Percentiles rank a stretch among this genome's conserved stretches.
These are phyloP conservation scores for Leishmania amazonensis DNA, from an alignment of 208 protist species.

Conservation along the genomic window DNA sequence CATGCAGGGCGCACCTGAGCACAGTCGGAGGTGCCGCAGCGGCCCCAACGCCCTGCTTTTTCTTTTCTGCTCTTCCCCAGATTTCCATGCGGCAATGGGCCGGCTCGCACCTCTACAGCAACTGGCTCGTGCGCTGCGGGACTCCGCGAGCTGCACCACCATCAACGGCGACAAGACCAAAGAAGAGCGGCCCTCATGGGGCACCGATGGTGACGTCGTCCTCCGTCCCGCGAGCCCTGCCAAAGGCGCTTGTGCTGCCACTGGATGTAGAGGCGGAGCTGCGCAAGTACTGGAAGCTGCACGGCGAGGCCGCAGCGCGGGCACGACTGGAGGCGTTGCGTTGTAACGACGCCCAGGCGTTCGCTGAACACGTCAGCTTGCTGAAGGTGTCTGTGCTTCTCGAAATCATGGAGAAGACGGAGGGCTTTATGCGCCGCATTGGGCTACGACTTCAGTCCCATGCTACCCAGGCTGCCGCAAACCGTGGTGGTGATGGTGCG, in stretches of 20 bases:
- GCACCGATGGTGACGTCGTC: neutral
- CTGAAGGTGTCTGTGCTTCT: constrained; percentile 59
- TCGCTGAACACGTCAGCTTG: constrained; percentile 48
- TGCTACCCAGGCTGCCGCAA: neutral
- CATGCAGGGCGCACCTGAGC: neutral
- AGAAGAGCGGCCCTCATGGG: neutral
- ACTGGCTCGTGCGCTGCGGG: constrained; percentile 16
- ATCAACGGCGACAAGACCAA: neutral
- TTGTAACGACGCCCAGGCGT: constrained; percentile 49
- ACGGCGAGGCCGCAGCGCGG: constrained; percentile 43
- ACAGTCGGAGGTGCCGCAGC: neutral
- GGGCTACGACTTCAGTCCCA: constrained; percentile 35
- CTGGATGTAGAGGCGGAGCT: constrained; percentile 36
- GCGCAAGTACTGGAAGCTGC: constrained; percentile 42
- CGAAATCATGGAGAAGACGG: constrained; percentile 67
- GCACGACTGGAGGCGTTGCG: constrained; percentile 45
- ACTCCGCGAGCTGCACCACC: neutral
- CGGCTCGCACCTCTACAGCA: constrained; percentile 20
- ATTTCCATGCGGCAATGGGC: constrained; percentile 18
- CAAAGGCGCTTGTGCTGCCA: constrained; percentile 21
- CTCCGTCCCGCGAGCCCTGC: neutral
- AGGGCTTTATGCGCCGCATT: constrained; percentile 64
- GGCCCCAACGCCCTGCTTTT: neutral
- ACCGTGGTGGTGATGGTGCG: neutral
- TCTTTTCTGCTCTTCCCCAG: constrained; percentile 3